Evolutionary conservation across 768 basidiomycete genomes (phyloP), one percentile per base, ranked within the genome.

Genomic region (Panaeolus cyanescens): DNA sequence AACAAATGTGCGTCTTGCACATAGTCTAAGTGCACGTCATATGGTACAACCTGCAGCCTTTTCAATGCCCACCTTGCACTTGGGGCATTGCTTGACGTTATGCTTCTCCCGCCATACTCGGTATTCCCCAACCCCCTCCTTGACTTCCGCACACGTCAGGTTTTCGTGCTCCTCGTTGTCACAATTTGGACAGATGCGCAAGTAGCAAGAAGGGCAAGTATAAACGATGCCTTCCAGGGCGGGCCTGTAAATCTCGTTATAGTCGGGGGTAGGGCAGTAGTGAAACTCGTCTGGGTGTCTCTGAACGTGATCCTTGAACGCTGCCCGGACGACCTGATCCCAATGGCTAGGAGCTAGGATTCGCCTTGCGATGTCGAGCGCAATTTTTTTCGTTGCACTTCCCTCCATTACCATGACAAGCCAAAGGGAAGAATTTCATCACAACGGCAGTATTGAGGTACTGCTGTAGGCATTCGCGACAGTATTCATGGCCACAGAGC

Each of bases 191-290:
- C 91, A 93, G 53, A 92, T 89, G n/a, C 85, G 81, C 5, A 80
- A 67, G 17, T 90, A 79, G 67, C 91, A 93, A 2, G 86, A 85
- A 1, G 89, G 90, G 56, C 91, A 93, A 58, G 87, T 87, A 33
- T 92, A 70, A 8, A 83, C 75, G 5, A 81, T 77, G 20, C 83
- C 83, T 10, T 70, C 71, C 1, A 81, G 75, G 0, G 80, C 82
- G 2, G 80, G 68, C 28, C 90, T 85, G 69, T 93, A 94, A 5
- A 92, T 79, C 66, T 92, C 88, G 0, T 78, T 77, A 65, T 92
- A 94, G 69, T 93, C 90, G 0, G 92, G 88, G 0, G 91, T 88
- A 0, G 92, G 92, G 72, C 92, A 94, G 65, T 85, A 88, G 61
- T 84, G 80, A 65, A 89, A 89, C 60, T 92, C 88, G 7, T 79